Evolutionary conservation across 2,329 filamentous ascomycete species (phyloP).

Genomic region (Plenodomus biglobosus): DNA sequence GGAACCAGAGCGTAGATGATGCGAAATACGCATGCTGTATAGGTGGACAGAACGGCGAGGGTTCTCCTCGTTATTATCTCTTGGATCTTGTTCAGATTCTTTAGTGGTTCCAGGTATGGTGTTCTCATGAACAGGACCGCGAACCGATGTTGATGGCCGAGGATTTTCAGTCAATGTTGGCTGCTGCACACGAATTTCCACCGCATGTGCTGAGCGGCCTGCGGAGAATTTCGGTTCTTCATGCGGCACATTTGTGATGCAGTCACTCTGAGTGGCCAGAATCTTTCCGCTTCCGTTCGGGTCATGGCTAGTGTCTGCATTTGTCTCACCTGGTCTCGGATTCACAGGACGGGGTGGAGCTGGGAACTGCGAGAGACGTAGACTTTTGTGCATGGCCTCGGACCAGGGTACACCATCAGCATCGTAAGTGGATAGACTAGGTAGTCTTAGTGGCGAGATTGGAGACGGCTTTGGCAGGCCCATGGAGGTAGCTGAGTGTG

Average conservation of each 20-base stretch:
- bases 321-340: constrained; percentile 11
- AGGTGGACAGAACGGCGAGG: constrained; percentile 44
- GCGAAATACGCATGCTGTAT: constrained; percentile 49
- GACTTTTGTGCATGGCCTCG: constrained; percentile 30
- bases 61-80: constrained; percentile 14
- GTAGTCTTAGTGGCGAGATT: constrained; percentile 30
- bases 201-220: constrained; percentile 1
- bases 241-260: background rate
- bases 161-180: constrained; percentile 17
- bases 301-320: background rate
- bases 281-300: background rate
- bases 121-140: constrained; percentile 11
- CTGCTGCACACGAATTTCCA: constrained; percentile 26
- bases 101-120: background rate
- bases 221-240: background rate
- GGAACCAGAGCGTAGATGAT: constrained; percentile 49
- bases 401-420: constrained; percentile 31
- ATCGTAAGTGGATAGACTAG: constrained; percentile 30
- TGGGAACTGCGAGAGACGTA: constrained; percentile 35
- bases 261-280: background rate
- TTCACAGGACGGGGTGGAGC: constrained; percentile 15
- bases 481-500: constrained; percentile 36
- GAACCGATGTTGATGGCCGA: constrained; percentile 18
- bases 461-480: constrained; percentile 23
- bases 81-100: background rate